These are phyloP conservation scores for Ocimum tenuiflorum DNA, from an alignment of 257 asterid species.

Conservation along the genomic window DNA sequence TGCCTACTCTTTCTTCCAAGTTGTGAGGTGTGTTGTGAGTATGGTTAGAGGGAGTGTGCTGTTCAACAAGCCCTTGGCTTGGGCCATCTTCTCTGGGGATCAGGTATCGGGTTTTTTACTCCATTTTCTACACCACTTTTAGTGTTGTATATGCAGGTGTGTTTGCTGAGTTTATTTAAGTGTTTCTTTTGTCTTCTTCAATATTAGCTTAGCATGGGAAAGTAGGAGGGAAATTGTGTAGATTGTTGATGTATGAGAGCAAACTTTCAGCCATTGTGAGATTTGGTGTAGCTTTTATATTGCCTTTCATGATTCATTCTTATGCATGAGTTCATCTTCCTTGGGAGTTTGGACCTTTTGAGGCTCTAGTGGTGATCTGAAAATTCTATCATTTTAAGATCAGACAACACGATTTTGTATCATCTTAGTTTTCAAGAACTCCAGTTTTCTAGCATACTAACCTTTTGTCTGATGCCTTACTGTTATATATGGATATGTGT, in stretches of 20 bases:
- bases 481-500: neutral
- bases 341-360: too few relatives aligned
- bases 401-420: too few relatives aligned
- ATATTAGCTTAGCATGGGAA: too few relatives aligned
- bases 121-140: neutral
- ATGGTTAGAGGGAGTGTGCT: conserved; percentile 76
- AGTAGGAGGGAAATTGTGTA: too few relatives aligned
- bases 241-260: too few relatives aligned
- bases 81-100: conserved; percentile 97
- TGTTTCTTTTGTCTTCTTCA: too few relatives aligned
- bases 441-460: neutral
- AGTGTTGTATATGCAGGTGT: too few relatives aligned
- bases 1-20: conserved; percentile 74
- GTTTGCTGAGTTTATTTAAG: neutral
- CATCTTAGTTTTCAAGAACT: conserved; percentile 1
- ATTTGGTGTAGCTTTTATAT: neutral
- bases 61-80: conserved; percentile 86
- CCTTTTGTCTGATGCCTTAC: too few relatives aligned
- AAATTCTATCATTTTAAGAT: too few relatives aligned
- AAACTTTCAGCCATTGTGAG: neutral
- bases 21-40: conserved; percentile 68
- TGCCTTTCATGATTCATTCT: neutral
- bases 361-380: too few relatives aligned
- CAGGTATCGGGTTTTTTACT: conserved; percentile 44
- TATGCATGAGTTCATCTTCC: neutral